These are phyloP conservation scores for Mycena kentingensis DNA, from an alignment of 768 basidiomycete genomes.

Conservation along the genomic window DNA sequence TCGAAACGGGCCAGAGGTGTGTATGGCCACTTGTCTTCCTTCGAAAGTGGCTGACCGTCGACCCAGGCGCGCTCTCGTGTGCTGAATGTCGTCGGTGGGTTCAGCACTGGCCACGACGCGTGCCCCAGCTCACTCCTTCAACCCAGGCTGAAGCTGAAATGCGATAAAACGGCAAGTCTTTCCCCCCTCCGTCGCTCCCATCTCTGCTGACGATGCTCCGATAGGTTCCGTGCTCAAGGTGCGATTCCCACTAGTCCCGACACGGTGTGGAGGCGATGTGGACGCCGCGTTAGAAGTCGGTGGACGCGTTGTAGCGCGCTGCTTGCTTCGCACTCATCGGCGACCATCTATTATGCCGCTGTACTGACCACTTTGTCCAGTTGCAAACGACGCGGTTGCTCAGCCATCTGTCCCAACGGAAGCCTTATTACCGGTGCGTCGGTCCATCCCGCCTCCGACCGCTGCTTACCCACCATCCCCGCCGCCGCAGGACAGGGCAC, in stretches of 20 bases:
- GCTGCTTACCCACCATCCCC: neutral
- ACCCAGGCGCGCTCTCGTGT: constrained; percentile 53
- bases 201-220: no score
- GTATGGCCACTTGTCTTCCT: constrained; percentile 11
- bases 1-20: constrained; percentile 62
- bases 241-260: no score
- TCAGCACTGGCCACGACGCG: neutral
- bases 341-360: no score
- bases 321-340: no score
- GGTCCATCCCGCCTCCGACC: neutral
- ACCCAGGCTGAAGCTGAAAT: constrained; percentile 71
- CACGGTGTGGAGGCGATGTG: no score
- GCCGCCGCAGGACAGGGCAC: constrained; percentile 58
- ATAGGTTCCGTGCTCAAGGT: constrained; percentile 55
- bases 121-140: neutral
- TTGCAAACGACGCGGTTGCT: constrained; percentile 74
- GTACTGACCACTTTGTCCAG: constrained; percentile 27
- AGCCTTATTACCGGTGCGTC: constrained; percentile 60
- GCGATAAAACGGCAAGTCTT: constrained; percentile 69
- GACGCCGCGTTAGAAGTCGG: no score
- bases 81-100: constrained; percentile 65
- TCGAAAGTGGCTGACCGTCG: neutral
- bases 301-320: no score
- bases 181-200: no score
- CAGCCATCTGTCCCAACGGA: constrained; percentile 78